Evolutionary conservation across 2,329 filamentous ascomycete species (phyloP).

Genomic region (Lachnellula hyalina): DNA sequence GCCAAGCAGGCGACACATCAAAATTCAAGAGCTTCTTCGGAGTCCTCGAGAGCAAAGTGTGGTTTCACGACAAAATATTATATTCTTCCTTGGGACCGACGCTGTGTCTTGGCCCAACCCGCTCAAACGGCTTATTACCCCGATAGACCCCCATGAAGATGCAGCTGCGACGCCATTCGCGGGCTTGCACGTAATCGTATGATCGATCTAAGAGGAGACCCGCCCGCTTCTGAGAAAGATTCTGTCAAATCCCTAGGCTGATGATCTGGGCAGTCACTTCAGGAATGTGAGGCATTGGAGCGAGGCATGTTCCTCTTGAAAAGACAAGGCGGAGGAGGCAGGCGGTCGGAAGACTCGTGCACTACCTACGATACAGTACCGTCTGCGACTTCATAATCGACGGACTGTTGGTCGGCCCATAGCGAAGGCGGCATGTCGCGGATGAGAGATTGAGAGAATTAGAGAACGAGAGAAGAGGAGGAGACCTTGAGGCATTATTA

Average conservation of each 20-base stretch:
- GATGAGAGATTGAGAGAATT: background rate
- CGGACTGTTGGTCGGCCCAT: background rate
- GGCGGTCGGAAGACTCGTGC: too few species aligned
- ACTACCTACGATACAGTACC: too few species aligned
- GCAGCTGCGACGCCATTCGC: background rate
- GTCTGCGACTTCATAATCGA: too few species aligned
- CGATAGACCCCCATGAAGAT: background rate
- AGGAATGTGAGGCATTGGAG: background rate
- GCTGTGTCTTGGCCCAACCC: background rate
- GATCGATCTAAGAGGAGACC: background rate
- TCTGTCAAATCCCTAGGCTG: background rate
- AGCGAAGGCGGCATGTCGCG: background rate
- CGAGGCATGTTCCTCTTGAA: background rate
- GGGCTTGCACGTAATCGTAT: background rate
- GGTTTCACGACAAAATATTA: background rate
- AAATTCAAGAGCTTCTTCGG: background rate
- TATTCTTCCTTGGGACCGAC: background rate
- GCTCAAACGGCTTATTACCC: background rate
- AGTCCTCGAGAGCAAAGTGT: background rate
- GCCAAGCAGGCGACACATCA: background rate
- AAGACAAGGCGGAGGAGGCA: background rate
- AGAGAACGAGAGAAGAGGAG: background rate
- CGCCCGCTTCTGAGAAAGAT: background rate
- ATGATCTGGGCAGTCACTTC: background rate
- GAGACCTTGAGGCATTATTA: too few species aligned